Conservation (phyloP, 2,329 filamentous ascomycete genomes). For the Colletotrichum sojae region DNA sequence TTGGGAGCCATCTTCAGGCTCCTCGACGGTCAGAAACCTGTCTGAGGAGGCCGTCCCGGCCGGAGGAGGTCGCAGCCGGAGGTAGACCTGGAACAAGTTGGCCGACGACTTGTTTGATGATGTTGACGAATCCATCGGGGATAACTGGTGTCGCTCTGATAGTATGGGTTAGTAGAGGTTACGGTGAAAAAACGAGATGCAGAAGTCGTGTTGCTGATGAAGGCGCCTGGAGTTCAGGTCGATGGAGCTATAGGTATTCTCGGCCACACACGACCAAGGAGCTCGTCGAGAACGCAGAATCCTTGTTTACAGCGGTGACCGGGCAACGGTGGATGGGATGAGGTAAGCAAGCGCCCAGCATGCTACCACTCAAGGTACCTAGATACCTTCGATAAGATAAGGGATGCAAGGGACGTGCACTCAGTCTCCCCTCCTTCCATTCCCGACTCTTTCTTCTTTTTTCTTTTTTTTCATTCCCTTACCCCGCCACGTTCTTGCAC, state of each 20-base stretch:
- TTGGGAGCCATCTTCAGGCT: constrained; percentile 57
- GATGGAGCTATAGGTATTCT: background rate
- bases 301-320: constrained; percentile 38
- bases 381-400: background rate
- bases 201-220: background rate
- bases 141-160: background rate
- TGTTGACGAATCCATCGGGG: constrained; percentile 34
- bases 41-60: constrained; percentile 64
- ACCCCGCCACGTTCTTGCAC: constrained; percentile 32
- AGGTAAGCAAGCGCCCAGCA: background rate
- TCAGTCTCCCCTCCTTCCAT: background rate
- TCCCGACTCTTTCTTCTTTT: background rate
- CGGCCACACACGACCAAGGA: constrained; percentile 1
- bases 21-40: constrained; percentile 85
- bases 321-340: constrained; percentile 38
- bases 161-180: background rate
- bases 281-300: constrained; percentile 14
- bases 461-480: background rate
- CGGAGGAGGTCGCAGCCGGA: constrained; percentile 82
- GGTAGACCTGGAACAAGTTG: constrained; percentile 90
- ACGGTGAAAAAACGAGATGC: constrained; percentile 4
- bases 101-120: constrained; percentile 37
- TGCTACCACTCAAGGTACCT: no score
- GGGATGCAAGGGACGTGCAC: constrained; percentile 10
- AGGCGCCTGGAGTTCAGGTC: background rate